phyloP scores from a whole-genome alignment of 139 green algal species.

The Chlamydomonas asymmetrica region DNA sequence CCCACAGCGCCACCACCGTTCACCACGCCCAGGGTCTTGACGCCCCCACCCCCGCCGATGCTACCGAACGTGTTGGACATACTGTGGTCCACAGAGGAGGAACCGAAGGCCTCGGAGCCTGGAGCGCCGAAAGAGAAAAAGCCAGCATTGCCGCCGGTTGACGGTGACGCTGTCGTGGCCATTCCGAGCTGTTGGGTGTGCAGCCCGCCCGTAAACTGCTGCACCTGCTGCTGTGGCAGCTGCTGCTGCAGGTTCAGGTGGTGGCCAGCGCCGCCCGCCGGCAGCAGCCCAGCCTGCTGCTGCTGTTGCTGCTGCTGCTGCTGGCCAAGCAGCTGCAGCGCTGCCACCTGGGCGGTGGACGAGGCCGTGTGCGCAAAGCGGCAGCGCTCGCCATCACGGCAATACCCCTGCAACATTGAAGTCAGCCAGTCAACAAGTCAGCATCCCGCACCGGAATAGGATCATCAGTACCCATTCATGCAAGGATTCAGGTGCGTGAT shows the following conservation, averaged over 20 bases:
- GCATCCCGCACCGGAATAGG: too few relatives aligned
- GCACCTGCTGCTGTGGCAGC: background rate
- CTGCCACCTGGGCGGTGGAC: background rate
- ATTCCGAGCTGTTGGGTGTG: background rate
- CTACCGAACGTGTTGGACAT: background rate
- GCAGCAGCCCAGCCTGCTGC: background rate
- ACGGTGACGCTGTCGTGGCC: background rate
- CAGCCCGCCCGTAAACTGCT: too few relatives aligned
- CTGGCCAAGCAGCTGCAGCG: background rate
- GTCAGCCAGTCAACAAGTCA: too few relatives aligned
- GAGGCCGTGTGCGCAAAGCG: background rate
- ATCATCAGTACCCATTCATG: too few relatives aligned
- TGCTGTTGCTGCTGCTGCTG: background rate
- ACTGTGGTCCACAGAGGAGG: background rate
- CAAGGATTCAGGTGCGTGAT: too few relatives aligned
- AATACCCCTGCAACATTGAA: slow-evolving; percentile 30
- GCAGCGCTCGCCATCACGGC: slow-evolving; percentile 26
- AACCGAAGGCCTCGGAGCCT: slow-evolving; percentile 13
- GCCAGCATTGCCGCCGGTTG: background rate
- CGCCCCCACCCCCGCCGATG: background rate
- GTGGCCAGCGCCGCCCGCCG: background rate
- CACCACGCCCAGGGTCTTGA: background rate
- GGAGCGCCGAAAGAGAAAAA: slow-evolving; percentile 21
- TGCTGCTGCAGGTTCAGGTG: slow-evolving; percentile 2
- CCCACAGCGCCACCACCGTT: background rate